Percentiles rank a stretch among this genome's conserved stretches.
Conservation (phyloP, 2,329 filamentous ascomycete genomes). For the Pestalotiopsis sp. region DNA sequence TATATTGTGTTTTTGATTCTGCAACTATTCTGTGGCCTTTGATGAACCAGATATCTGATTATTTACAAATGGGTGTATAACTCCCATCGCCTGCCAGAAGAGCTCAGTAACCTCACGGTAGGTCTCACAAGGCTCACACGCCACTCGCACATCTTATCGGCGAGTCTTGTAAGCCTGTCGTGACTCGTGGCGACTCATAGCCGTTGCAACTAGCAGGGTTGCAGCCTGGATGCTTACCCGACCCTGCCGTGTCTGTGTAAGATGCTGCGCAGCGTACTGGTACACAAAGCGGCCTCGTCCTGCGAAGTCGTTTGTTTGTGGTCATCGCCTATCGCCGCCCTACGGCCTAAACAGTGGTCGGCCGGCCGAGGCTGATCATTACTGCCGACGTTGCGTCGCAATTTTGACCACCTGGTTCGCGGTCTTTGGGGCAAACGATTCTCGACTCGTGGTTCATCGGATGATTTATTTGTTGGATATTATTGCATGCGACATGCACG, state of each 20-base stretch:
- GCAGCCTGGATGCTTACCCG: not conserved
- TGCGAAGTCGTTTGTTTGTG: not conserved
- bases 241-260: not conserved
- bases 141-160: not conserved
- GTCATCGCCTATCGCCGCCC: not conserved
- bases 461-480: not conserved
- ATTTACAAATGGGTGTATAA: not conserved
- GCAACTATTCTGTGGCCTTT: not conserved
- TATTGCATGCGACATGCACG: not conserved
- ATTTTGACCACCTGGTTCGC: not conserved
- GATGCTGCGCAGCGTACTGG: not conserved
- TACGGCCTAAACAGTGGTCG: not conserved
- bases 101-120: not conserved
- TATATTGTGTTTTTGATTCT: not conserved
- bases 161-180: not conserved
- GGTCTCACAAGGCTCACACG: not conserved
- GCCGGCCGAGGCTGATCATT: not conserved
- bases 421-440: not conserved
- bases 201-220: not conserved
- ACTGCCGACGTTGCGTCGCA: not conserved
- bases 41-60: not conserved
- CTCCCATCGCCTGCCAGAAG: not conserved
- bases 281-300: not conserved
- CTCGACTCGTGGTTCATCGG: not conserved
- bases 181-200: not conserved